Evolutionary conservation across 2,329 filamentous ascomycete species (phyloP).

Genomic region (Lasiodiplodia sp.): DNA sequence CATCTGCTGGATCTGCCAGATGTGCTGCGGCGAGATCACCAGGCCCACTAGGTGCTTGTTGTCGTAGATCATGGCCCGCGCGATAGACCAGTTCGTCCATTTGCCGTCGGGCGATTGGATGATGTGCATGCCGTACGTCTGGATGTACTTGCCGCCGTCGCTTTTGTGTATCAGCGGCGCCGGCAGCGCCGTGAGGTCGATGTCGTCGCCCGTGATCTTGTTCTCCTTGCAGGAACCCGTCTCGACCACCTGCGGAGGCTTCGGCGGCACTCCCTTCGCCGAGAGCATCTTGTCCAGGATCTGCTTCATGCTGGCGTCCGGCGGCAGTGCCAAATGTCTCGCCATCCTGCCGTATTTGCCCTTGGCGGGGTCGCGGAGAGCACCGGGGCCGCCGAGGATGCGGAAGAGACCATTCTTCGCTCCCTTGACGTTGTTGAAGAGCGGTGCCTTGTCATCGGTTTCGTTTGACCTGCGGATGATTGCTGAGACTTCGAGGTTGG

Average conservation of each 20-base stretch:
- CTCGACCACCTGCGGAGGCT: conserved; percentile 14
- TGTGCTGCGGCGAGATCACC: conserved; percentile 56
- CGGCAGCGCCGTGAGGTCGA: conserved; percentile 50
- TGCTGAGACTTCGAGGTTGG: conserved; percentile 56
- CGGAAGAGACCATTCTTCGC: conserved; percentile 55
- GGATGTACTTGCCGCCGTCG: conserved; percentile 60
- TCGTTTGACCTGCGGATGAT: conserved; percentile 58
- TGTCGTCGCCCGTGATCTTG: conserved; percentile 45
- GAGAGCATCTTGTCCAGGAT: conserved; percentile 32
- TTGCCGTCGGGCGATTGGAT: conserved; percentile 53
- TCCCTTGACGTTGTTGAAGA: conserved; percentile 62
- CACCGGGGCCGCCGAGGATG: conserved; percentile 56
- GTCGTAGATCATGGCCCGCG: conserved; percentile 57
- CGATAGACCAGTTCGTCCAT: conserved; percentile 60
- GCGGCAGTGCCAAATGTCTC: conserved; percentile 51
- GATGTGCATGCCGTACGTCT: conserved; percentile 60
- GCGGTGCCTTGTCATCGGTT: conserved; percentile 55
- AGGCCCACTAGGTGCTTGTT: conserved; percentile 51
- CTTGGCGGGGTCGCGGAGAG: conserved; percentile 43
- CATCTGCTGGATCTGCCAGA: conserved; percentile 55
- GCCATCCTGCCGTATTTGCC: conserved; percentile 53
- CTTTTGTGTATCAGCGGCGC: conserved; percentile 52
- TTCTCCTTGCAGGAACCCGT: conserved; percentile 56
- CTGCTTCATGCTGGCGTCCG: conserved; percentile 36
- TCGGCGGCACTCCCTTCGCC: conserved; percentile 17